Conservation (phyloP, 2,329 filamentous ascomycete species). For the Trichoderma sp. region DNA sequence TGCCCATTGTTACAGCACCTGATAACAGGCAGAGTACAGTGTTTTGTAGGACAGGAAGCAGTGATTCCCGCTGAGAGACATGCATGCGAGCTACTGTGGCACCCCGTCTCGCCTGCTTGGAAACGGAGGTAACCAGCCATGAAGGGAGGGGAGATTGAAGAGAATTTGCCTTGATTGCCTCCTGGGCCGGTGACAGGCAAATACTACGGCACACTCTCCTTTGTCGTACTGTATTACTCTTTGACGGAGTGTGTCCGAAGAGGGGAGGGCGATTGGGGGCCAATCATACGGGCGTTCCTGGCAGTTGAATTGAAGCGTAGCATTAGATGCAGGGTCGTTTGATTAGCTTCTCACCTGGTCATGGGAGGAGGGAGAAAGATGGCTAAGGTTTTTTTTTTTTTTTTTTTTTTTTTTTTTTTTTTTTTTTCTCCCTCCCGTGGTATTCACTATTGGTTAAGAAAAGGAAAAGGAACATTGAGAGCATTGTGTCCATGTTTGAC, state of each 20-base stretch:
- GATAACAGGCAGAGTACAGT: background rate
- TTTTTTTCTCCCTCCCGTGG: no score
- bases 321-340: slow-evolving; percentile 5
- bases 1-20: no score
- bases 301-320: background rate
- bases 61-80: slow-evolving; percentile 12
- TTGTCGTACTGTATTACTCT: background rate
- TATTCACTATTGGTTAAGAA: no score
- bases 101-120: background rate
- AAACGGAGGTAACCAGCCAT: background rate
- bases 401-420: background rate
- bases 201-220: background rate
- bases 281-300: background rate
- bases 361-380: no score
- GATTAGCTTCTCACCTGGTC: slow-evolving; percentile 1
- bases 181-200: background rate
- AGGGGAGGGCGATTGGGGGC: background rate
- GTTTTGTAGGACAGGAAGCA: background rate
- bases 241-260: background rate
- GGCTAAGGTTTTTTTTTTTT: background rate
- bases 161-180: background rate
- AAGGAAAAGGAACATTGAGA: background rate
- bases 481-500: no score
- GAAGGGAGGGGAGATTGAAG: background rate
- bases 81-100: slow-evolving; percentile 5